Conservation (phyloP, 441 rosid species). For the Populus hybrid region DNA sequence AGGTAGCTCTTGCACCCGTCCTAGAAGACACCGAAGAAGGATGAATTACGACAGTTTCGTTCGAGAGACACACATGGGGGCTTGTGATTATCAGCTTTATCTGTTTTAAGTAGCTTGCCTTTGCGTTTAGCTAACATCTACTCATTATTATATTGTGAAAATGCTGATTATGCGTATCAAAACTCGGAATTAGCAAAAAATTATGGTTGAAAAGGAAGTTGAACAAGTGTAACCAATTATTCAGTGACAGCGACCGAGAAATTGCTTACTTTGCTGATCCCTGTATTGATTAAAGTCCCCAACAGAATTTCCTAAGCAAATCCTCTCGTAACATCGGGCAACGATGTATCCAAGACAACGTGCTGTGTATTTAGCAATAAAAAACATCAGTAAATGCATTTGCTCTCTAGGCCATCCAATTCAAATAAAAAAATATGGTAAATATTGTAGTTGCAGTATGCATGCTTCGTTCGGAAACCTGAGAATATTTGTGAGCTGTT, state of each 20-base stretch:
- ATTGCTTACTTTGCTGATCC: not conserved
- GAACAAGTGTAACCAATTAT: not conserved
- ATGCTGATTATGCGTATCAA: not conserved
- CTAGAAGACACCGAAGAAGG: not conserved
- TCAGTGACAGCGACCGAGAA: not conserved
- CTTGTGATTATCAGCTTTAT: not conserved
- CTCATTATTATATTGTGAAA: not conserved
- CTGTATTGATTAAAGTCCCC: not conserved
- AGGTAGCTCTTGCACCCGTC: constrained; percentile 5
- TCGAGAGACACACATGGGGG: not conserved
- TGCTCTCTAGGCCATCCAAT: too few species aligned
- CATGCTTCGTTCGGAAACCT: too few species aligned
- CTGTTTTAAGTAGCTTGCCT: not conserved
- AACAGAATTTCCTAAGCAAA: not conserved
- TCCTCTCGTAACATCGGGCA: too few species aligned
- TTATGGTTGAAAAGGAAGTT: not conserved
- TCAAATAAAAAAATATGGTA: too few species aligned
- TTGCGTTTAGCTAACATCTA: not conserved
- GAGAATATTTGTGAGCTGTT: too few species aligned
- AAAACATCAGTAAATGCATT: too few species aligned
- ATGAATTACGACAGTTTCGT: not conserved
- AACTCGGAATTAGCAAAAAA: not conserved
- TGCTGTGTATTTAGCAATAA: not conserved
- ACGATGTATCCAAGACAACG: not conserved
- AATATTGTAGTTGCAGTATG: too few species aligned